Evolutionary conservation across 2,329 filamentous ascomycete genomes (phyloP), one percentile per base, ranked within the genome.

Genomic region (Talaromyces rugulosus): DNA sequence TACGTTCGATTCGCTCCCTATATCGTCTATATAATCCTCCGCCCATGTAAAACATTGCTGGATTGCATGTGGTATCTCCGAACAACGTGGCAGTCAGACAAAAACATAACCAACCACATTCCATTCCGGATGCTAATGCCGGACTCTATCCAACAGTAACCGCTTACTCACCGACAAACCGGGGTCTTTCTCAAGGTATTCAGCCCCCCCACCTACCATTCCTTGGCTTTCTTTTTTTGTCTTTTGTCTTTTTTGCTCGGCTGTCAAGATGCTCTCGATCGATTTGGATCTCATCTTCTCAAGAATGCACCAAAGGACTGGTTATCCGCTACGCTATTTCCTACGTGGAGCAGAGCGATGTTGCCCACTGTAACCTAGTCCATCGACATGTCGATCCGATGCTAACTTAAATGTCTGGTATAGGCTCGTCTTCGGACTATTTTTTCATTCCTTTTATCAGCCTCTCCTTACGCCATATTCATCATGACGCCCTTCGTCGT

Each of bases 401-500:
- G 27, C 50, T 53, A 53, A 53, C 50, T 53, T 53, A 53, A 53
- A 31, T 53, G 12, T 33, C 50, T 30, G 50, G 27, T 31, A 31
- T 53, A 53, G 50, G 50, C 50, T 31, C 50, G 50, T 53, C 50
- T 53, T 53, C 27, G 50, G 50, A 28, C 50, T n/a, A 16, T 11
- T 18, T 36, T 44, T 40, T 56, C 54, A 27, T 42, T 56, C 31
- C 18, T 36, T 36, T 23, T 47, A 47, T 47, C 9, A 3, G 44
- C 31, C 34, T 50, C 27, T 58, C 28, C 56, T 58, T 58, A 58
- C 28, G 9, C 28, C 11, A 28, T 36, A 60, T 57, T 65, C 66
- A 72, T 33, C 42, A 75, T 76, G 72, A 66, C 71, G 65, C 64
- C 70, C 30, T 66, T 62, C 61, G 59, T 65, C 54, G 62, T 76